Percentiles rank a stretch among this genome's conserved stretches.
These are phyloP conservation scores for Raffaelea arxii DNA, from an alignment of 2,329 filamentous ascomycete species.

Conservation along the genomic window DNA sequence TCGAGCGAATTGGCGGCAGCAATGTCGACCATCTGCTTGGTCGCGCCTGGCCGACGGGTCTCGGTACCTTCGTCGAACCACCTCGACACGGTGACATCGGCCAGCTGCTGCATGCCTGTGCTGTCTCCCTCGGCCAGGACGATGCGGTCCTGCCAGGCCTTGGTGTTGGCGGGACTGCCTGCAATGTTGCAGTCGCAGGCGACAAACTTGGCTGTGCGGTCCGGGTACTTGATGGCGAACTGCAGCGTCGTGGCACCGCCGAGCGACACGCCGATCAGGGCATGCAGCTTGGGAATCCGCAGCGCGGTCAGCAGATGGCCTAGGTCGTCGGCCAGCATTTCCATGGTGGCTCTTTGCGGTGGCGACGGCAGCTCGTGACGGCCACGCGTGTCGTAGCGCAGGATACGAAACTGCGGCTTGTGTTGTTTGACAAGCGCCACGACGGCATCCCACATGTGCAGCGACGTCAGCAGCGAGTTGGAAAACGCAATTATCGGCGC, in stretches of 20 bases:
- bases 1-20: constrained; percentile 59
- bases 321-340: constrained; percentile 60
- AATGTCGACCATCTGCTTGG: constrained; percentile 55
- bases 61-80: constrained; percentile 63
- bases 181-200: constrained; percentile 71
- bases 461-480: constrained; percentile 72
- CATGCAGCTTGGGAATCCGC: constrained; percentile 55
- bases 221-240: constrained; percentile 57
- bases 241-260: constrained; percentile 72
- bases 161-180: constrained; percentile 63
- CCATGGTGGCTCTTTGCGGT: constrained; percentile 45
- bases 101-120: constrained; percentile 54
- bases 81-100: constrained; percentile 59
- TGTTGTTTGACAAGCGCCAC: constrained; percentile 49
- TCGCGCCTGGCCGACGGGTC: constrained; percentile 32
- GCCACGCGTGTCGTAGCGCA: constrained; percentile 71
- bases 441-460: constrained; percentile 74
- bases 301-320: constrained; percentile 56
- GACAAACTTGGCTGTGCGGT: constrained; percentile 50
- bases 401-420: constrained; percentile 57
- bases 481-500: constrained; percentile 66
- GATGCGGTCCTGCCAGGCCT: constrained; percentile 72
- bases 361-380: constrained; percentile 41
- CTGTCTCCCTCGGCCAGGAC: constrained; percentile 51
- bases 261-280: constrained; percentile 67